These are phyloP conservation scores for Ballota nigra DNA, from an alignment of 257 asterid species.

Conservation along the genomic window DNA sequence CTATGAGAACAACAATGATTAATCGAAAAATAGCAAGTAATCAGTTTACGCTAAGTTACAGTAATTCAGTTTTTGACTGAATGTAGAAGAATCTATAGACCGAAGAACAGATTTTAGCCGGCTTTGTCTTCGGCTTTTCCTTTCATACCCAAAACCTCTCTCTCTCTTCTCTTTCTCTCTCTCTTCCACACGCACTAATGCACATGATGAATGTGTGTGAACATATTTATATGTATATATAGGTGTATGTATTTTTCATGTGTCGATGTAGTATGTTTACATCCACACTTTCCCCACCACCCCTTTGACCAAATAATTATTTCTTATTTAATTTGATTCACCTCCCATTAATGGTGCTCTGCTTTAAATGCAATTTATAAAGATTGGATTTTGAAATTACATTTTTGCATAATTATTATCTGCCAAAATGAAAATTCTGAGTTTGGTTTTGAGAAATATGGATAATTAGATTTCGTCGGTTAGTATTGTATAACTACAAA, in stretches of 20 bases:
- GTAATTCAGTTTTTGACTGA: slow-evolving; percentile 28
- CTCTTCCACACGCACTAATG: slow-evolving; percentile 17
- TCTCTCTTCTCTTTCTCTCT: slow-evolving; percentile 23
- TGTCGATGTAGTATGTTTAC: slow-evolving; percentile 23
- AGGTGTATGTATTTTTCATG: neutral
- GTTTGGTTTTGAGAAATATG: no score
- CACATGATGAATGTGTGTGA: slow-evolving; percentile 1
- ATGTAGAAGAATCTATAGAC: slow-evolving; percentile 23
- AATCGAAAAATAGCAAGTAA: slow-evolving; percentile 16
- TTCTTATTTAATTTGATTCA: slow-evolving; percentile 24
- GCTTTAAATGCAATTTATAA: neutral
- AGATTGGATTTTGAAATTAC: slow-evolving; percentile 17
- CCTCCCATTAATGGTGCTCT: slow-evolving; percentile 15
- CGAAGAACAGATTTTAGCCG: slow-evolving; percentile 50
- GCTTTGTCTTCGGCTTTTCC: slow-evolving; percentile 60
- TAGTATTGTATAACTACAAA: no score
- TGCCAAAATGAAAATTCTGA: no score
- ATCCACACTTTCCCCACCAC: slow-evolving; percentile 35
- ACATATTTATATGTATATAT: neutral
- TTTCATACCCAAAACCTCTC: slow-evolving; percentile 27
- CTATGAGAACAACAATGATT: slow-evolving; percentile 3
- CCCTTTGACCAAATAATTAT: slow-evolving; percentile 36
- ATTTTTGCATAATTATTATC: neutral
- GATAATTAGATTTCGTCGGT: no score
- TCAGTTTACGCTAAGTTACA: slow-evolving; percentile 19